A percentile compares a stretch with the other conserved stretches of the same genome.
Conservation (phyloP, 177 flowering plant species). For the Vitis hybrid region DNA sequence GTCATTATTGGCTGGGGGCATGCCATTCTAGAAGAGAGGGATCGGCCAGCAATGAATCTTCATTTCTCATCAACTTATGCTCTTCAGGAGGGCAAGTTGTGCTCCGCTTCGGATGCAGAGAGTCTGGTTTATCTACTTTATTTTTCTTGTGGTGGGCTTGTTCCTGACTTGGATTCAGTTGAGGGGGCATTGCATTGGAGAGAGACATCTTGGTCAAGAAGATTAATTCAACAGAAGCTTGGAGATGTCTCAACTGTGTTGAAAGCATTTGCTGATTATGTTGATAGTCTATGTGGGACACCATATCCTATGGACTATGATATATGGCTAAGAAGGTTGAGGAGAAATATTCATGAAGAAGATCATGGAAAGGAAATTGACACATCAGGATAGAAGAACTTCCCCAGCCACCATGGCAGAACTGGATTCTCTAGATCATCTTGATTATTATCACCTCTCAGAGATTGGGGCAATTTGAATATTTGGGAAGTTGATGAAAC, state of each 20-base stretch:
- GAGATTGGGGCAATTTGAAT: neutral
- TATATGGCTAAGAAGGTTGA: constrained; percentile 77
- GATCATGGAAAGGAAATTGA: constrained; percentile 69
- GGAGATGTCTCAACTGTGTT: constrained; percentile 83
- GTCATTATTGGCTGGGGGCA: constrained; percentile 89
- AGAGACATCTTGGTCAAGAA: constrained; percentile 71
- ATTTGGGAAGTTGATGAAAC: constrained; percentile 13
- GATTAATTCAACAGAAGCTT: constrained; percentile 77
- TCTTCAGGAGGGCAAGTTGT: constrained; percentile 84
- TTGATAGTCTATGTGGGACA: constrained; percentile 91
- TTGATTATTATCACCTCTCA: constrained; percentile 5
- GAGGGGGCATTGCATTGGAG: constrained; percentile 93
- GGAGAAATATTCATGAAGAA: constrained; percentile 52
- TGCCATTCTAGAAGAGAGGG: constrained; percentile 86
- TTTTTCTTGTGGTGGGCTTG: constrained; percentile 54
- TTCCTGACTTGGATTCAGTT: constrained; percentile 75
- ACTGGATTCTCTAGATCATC: constrained; percentile 8
- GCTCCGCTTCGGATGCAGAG: constrained; percentile 92
- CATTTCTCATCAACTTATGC: constrained; percentile 82
- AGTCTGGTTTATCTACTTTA: constrained; percentile 81
- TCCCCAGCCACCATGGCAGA: neutral
- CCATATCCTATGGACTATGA: constrained; percentile 87
- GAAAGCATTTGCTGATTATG: constrained; percentile 96
- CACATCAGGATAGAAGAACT: constrained; percentile 29
- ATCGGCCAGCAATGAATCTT: constrained; percentile 85